Percentiles rank a stretch among this genome's conserved stretches.
These are phyloP conservation scores for Scleroderma bovista DNA, from an alignment of 768 basidiomycete genomes.

Conservation along the genomic window DNA sequence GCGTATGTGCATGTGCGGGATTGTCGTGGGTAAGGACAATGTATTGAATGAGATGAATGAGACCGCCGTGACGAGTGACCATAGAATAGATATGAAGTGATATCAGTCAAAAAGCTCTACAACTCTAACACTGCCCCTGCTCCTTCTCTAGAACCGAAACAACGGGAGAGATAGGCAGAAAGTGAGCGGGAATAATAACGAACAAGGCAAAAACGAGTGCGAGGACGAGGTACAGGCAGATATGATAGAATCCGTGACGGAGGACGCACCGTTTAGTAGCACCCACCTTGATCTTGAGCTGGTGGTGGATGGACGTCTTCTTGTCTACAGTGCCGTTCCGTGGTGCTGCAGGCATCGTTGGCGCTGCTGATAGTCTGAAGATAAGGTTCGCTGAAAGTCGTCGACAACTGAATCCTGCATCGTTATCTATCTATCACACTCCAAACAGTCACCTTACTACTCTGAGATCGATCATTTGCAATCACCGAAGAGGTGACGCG, in stretches of 20 bases:
- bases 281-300: conserved; percentile 75
- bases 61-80: not conserved
- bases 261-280: conserved; percentile 54
- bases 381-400: too few relatives aligned
- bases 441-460: too few relatives aligned
- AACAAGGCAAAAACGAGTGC: not conserved
- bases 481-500: not conserved
- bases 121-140: not conserved
- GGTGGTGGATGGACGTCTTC: conserved; percentile 41
- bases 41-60: too few relatives aligned
- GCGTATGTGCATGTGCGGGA: not conserved
- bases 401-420: not conserved
- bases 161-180: conserved; percentile 11
- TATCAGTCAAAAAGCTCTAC: not conserved
- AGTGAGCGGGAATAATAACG: not conserved
- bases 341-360: conserved; percentile 9
- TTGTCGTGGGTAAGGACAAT: not conserved
- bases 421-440: conserved; percentile 5
- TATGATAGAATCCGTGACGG: not conserved
- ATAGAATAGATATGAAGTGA: not conserved
- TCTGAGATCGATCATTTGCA: too few relatives aligned
- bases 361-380: not conserved
- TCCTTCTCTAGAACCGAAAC: not conserved
- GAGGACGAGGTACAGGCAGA: not conserved
- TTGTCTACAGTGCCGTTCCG: conserved; percentile 9